These are phyloP conservation scores for Debaryomycetaceae sp. DNA, from an alignment of 1,139 yeast genomes.

Conservation along the genomic window DNA sequence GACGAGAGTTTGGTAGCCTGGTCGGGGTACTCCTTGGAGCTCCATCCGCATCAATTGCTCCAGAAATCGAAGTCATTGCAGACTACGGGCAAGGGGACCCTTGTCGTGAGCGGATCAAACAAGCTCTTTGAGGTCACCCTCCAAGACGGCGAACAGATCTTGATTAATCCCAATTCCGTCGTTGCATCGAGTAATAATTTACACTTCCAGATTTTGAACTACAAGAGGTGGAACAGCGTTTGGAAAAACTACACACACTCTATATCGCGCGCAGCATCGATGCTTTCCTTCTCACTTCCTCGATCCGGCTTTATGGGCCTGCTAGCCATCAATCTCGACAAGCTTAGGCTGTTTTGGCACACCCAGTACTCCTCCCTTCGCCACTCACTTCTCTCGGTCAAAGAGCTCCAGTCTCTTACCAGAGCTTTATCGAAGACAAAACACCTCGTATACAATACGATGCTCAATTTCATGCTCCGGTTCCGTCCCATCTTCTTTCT, in stretches of 20 bases:
- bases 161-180: slow-evolving; percentile 32
- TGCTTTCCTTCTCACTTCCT: not conserved
- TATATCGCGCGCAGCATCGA: not conserved
- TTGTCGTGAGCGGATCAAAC: slow-evolving; percentile 36
- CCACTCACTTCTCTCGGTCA: not conserved
- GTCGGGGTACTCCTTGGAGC: slow-evolving; percentile 37
- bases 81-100: slow-evolving; percentile 33
- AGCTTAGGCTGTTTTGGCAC: not conserved
- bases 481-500: slow-evolving; percentile 18
- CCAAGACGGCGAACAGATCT: slow-evolving; percentile 26
- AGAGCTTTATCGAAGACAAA: slow-evolving; percentile 1
- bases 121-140: slow-evolving; percentile 31
- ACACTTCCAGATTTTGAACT: not conserved
- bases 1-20: slow-evolving; percentile 40
- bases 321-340: not conserved
- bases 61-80: slow-evolving; percentile 17
- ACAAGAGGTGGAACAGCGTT: not conserved
- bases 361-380: not conserved
- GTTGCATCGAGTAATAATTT: slow-evolving; percentile 25
- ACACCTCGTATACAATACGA: slow-evolving; percentile 7
- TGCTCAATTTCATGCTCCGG: slow-evolving; percentile 8
- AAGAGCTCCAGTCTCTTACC: not conserved
- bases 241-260: not conserved
- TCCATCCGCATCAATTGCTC: slow-evolving; percentile 17
- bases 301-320: not conserved